Base-by-base conservation (phyloP, 2,329 filamentous ascomycete genomes). In the Calonectria multiphialidica region DNA sequence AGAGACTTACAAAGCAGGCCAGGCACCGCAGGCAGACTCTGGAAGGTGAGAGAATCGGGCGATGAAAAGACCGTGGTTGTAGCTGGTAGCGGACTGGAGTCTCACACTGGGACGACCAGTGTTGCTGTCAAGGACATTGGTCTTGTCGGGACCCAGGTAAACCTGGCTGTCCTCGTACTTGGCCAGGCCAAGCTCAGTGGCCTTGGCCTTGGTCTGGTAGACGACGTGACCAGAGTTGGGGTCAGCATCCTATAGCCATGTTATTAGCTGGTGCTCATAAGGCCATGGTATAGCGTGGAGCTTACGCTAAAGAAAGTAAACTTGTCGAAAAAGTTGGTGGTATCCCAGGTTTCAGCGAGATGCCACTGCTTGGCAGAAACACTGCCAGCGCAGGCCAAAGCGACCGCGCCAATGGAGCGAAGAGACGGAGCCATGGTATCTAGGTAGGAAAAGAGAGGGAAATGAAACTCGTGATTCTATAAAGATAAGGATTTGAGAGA, bases 11-110 rank as follows among this genome's bases (percentile, higher is more conserved):
- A 93, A 88, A 84, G 93, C 92, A 5, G 93, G 93, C 93, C 93
- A 95, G 9, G 89, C 87, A 63, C 94, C 93, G 77, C 93, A 95
- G 50, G 87, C 85, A 12, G 88, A 87, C 68, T 85, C 87, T 35
- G 93, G 93, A 84, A 95, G 91, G 78, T 95, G 93, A 16, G 85
- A 87, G 75, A 95, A 90, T 79, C 94, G 91, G 53, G 92, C 86
- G 50, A 95, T 90, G 78, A 95, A 89, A 33, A 95, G 89, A 30
- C 92, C 93, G 70, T 91, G 87, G 73, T 87, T 90, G 84, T 93
- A 95, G 8, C 83, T 80, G 61, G 87, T 87, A 70, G 88, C 91
- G 80, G 92, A 93, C 73, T 91, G 89, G 18, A 95, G 81, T 44
- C 93, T 88, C 35, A 95, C 90, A 76, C 91, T 93, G 74, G 83